Evolutionary conservation across 1,284 basidiomycete genomes (phyloP).

Genomic region (Taiwanofungus camphoratus): DNA sequence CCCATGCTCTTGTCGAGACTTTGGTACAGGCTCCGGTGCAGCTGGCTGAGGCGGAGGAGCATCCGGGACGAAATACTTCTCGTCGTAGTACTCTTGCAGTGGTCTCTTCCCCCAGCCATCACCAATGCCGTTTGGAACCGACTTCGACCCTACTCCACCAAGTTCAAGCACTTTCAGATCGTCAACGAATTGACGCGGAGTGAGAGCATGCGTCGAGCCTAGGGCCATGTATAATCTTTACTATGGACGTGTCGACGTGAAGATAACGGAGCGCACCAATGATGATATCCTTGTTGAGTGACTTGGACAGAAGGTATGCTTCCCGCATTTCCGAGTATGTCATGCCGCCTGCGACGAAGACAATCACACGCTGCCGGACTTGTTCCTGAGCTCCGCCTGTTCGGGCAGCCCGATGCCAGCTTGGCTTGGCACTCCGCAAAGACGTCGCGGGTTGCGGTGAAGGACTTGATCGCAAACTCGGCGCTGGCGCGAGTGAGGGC

Average conservation of each 20-base stretch:
- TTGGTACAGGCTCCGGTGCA: constrained; percentile 29
- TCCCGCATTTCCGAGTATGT: constrained; percentile 94
- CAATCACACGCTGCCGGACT: constrained; percentile 76
- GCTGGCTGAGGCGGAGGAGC: constrained; percentile 44
- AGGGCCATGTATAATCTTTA: no score
- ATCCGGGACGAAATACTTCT: constrained; percentile 68
- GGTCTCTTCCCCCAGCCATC: constrained; percentile 44
- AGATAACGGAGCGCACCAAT: constrained; percentile 86
- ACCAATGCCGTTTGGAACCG: constrained; percentile 69
- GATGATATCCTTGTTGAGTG: constrained; percentile 83
- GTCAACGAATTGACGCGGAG: constrained; percentile 81
- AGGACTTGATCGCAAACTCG: constrained; percentile 36
- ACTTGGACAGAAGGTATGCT: constrained; percentile 73
- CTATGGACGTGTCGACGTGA: no score
- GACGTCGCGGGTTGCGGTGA: constrained; percentile 48
- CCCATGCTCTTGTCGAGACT: constrained; percentile 19
- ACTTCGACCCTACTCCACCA: constrained; percentile 68
- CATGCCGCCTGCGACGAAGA: constrained; percentile 95
- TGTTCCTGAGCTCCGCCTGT: constrained; percentile 46
- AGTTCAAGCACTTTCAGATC: constrained; percentile 82
- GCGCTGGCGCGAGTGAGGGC: constrained; percentile 47
- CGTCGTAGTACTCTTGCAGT: constrained; percentile 72
- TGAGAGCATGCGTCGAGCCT: constrained; percentile 90
- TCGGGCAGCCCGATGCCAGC: constrained; percentile 74
- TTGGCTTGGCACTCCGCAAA: constrained; percentile 78